Evolutionary conservation across 768 basidiomycete genomes (phyloP).

Genomic region (Suillus variegatus): DNA sequence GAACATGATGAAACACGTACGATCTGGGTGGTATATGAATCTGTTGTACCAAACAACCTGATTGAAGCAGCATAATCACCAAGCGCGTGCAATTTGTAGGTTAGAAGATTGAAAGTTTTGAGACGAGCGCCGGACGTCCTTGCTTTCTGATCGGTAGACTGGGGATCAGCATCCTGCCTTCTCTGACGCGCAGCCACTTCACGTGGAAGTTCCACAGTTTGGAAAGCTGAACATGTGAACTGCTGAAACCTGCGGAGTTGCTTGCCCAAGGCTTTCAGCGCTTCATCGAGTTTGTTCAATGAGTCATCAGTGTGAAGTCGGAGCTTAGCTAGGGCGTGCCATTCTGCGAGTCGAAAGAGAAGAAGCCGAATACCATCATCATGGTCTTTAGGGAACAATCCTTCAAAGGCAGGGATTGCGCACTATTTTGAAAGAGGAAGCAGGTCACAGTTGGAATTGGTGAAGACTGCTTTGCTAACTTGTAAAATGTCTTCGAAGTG

Average conservation of each 20-base stretch:
- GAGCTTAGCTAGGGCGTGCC: constrained; percentile 39
- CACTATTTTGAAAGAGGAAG: too few species aligned
- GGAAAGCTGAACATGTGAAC: constrained; percentile 25
- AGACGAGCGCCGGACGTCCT: not conserved
- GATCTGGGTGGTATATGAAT: constrained; percentile 35
- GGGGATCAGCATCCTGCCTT: not conserved
- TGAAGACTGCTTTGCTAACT: too few species aligned
- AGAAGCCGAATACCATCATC: constrained; percentile 20
- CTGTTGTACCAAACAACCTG: constrained; percentile 32
- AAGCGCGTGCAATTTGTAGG: constrained; percentile 37
- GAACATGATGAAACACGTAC: constrained; percentile 20
- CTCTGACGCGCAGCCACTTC: constrained; percentile 12
- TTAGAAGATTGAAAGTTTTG: constrained; percentile 32
- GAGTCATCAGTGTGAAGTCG: constrained; percentile 33
- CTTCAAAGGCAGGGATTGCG: not conserved
- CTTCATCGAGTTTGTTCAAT: constrained; percentile 19
- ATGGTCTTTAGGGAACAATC: constrained; percentile 27
- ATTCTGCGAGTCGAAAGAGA: constrained; percentile 27
- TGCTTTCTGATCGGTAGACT: not conserved
- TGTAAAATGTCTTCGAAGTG: too few species aligned
- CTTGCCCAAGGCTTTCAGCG: constrained; percentile 16
- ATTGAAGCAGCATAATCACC: constrained; percentile 35
- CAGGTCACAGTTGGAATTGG: too few species aligned
- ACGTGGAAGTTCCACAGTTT: constrained; percentile 25
- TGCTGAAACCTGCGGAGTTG: constrained; percentile 26